Evolutionary conservation across 2,329 filamentous ascomycete species (phyloP).

Genomic region (Exophiala lecanii-corni): DNA sequence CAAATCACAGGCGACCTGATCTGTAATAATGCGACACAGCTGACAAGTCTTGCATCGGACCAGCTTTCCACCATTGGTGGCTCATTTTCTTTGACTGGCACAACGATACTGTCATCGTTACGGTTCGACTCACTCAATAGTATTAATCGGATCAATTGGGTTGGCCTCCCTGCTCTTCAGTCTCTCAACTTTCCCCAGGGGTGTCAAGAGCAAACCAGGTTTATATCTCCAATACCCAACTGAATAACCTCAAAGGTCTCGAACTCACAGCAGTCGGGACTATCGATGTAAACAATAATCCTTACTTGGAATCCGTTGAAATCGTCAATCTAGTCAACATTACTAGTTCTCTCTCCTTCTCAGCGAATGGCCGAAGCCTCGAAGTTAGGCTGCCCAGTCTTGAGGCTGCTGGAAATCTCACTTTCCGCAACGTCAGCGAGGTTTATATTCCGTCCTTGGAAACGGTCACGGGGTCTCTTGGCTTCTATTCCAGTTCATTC

Average conservation of each 20-base stretch:
- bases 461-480: constrained; percentile 70
- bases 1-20: constrained; percentile 55
- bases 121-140: constrained; percentile 60
- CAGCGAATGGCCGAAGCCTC: constrained; percentile 72
- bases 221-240: constrained; percentile 78
- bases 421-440: constrained; percentile 71
- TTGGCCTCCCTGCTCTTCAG: constrained; percentile 63
- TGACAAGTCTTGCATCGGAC: constrained; percentile 60
- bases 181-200: constrained; percentile 55
- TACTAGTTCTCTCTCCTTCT: constrained; percentile 64
- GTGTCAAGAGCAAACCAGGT: constrained; percentile 66
- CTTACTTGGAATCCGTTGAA: constrained; percentile 67
- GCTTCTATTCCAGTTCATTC: constrained; percentile 71
- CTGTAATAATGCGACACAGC: constrained; percentile 50
- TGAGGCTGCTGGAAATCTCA: constrained; percentile 71
- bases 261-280: constrained; percentile 67
- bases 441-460: constrained; percentile 69
- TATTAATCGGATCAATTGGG: constrained; percentile 66
- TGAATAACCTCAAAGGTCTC: constrained; percentile 74
- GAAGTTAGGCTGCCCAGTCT: constrained; percentile 73
- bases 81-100: constrained; percentile 61
- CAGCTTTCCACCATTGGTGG: constrained; percentile 63
- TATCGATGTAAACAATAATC: constrained; percentile 89
- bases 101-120: constrained; percentile 65
- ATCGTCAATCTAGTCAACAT: constrained; percentile 72